Base-by-base conservation (phyloP, 257 asterid genomes). In the Rubia yunnanensis region DNA sequence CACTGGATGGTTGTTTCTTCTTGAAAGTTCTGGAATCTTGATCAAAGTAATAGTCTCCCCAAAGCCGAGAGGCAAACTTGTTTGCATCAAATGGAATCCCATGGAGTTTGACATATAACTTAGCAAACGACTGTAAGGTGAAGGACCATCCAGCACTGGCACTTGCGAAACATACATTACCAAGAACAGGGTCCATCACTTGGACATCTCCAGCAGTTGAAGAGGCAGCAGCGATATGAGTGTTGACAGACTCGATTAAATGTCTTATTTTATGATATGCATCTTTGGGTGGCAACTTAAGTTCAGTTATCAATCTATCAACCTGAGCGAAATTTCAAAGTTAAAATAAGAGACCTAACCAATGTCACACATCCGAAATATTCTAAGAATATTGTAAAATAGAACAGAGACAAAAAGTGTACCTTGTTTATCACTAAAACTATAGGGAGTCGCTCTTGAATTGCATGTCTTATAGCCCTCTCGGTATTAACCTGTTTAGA, bases 121-220 rank as follows among this genome's bases (percentile, higher is more conserved):
- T 94, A 41, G 97, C 96, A 79, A 94, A 94, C 7, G 99, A 94
- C 74, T 80, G 92, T 79, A 94, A 77, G 54, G 99, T 89, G 80
- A 94, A 89, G 1, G 92, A 87, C 97, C 99, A 94, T 72, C 99
- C 97, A n/a, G 96, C 99, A 74, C 78, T 94, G n/a, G 90, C 92
- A 82, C 96, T 86, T 75, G 97, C 99, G 63, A 94, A 94, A 77
- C 97, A 94, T 64, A 94, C 95, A 67, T 94, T 94, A 55, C 97
- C 99, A 59, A 81, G 54, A 11, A 71, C 86, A 36, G 99, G 99
- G 74, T 90, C 99, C 66, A 94, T 67, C 48, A 85, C 81, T 79
- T 88, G 99, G 73, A 82, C 94, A 71, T 74, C 75, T 53, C 99
- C 96, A 78, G 97, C 97, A 54, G 92, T 92, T 66, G 99, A 89